These are phyloP conservation scores for Peronosclerospora sorghi DNA, from an alignment of 352 stramenopile genomes.

Conservation along the genomic window DNA sequence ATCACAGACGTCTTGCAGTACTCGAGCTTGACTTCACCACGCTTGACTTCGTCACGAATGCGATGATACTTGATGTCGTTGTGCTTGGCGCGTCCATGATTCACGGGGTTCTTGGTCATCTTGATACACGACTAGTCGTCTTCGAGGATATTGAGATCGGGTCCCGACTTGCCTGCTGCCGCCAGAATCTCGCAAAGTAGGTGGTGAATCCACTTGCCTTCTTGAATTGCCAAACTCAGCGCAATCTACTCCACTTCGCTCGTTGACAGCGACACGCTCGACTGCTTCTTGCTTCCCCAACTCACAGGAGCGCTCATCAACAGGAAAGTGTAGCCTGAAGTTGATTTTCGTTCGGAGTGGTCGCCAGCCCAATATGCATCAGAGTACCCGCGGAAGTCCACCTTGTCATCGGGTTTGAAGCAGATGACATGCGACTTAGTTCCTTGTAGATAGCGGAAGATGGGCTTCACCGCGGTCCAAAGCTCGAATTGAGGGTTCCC, in stretches of 20 bases:
- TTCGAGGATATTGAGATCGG: conserved; percentile 5
- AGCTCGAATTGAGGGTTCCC: conserved; percentile 10
- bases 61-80: conserved; percentile 21
- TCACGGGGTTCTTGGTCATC: conserved; percentile 4
- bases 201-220: conserved; percentile 1
- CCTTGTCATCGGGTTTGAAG: conserved; percentile 1
- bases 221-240: conserved; percentile 2
- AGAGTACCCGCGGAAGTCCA: conserved; percentile 6
- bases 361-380: conserved; percentile 8
- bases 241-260: conserved; percentile 7
- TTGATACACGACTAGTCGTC: conserved; percentile 7
- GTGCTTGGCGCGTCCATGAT: conserved; percentile 20
- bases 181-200: conserved; percentile 1
- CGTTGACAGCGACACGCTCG: conserved; percentile 5
- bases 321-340: conserved; percentile 3
- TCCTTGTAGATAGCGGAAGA: conserved; percentile 11
- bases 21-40: conserved; percentile 6
- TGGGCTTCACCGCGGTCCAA: conserved; percentile 9
- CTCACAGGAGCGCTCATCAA: background rate
- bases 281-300: conserved; percentile 3
- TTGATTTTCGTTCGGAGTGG: conserved; percentile 5
- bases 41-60: conserved; percentile 19
- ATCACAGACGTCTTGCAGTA: background rate
- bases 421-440: conserved; percentile 10
- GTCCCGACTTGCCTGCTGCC: background rate